Conservation (phyloP, 2,329 filamentous ascomycete species). For the Paecilomyces formosus region DNA sequence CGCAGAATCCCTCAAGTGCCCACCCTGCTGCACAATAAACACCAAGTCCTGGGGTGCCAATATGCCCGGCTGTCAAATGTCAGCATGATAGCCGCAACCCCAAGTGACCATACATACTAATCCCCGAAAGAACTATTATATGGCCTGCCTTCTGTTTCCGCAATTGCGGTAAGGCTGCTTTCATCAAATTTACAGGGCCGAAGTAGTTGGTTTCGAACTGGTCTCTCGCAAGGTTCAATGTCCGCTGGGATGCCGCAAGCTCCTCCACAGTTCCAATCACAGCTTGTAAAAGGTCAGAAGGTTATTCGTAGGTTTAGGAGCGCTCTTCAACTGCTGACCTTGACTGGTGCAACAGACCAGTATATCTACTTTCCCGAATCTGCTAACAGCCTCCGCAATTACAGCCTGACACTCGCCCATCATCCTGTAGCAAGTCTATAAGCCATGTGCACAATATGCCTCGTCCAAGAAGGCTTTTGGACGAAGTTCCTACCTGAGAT, state of each 20-base stretch:
- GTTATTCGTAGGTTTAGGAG: not conserved
- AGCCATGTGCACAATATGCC: not conserved
- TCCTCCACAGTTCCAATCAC: slow-evolving; percentile 90
- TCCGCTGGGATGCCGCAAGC: slow-evolving; percentile 63
- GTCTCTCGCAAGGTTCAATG: slow-evolving; percentile 72
- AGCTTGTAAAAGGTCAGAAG: slow-evolving; percentile 42
- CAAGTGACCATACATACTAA: slow-evolving; percentile 44
- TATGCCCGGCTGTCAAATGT: slow-evolving; percentile 58
- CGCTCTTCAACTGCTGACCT: slow-evolving; percentile 43
- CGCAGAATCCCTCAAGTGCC: slow-evolving; percentile 93
- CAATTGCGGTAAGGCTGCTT: slow-evolving; percentile 73
- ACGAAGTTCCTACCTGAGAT: slow-evolving; percentile 41
- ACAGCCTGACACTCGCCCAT: slow-evolving; percentile 73
- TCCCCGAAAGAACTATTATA: slow-evolving; percentile 81
- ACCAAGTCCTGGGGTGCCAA: slow-evolving; percentile 83
- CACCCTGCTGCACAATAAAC: slow-evolving; percentile 90
- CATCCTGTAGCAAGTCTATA: slow-evolving; percentile 30
- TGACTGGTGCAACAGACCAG: slow-evolving; percentile 84
- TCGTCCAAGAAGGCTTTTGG: not conserved
- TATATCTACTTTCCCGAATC: slow-evolving; percentile 84
- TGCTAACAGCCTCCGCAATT: slow-evolving; percentile 74
- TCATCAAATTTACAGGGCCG: slow-evolving; percentile 92
- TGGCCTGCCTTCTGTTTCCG: slow-evolving; percentile 77
- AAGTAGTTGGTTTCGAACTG: slow-evolving; percentile 96
- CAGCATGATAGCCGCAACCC: slow-evolving; percentile 4